Evolutionary conservation across 108 stramenopile genomes (phyloP), one percentile per base, ranked within the genome.

Genomic region (Stephanodiscus minutulus): DNA sequence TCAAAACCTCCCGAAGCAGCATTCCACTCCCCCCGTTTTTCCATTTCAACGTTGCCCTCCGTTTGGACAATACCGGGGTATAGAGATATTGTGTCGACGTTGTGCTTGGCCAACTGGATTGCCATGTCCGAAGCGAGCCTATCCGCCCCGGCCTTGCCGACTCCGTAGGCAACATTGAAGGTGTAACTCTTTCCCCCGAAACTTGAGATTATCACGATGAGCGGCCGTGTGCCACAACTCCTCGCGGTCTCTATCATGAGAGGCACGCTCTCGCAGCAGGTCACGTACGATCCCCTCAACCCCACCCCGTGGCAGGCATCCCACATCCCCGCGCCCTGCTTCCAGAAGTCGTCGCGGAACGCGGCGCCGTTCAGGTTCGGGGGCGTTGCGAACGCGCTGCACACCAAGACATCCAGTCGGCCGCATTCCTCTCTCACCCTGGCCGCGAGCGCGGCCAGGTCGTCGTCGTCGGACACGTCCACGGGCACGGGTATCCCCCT

Each of bases 161-260:
- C 91, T 7, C 96, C 96, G 66, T 97, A 97, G 9, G 95, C 86
- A 1, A 96, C 90, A 79, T 95, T 95, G 77, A 95, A 95, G 10
- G 94, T 90, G 62, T 95, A 95, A 27, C 80, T 66, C 37, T 82
- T 80, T 9, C 91, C 94, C 13, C 94, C 94, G 66, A 95, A 95
- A 57, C 80, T 82, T 18, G 74, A 77, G 7, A 95, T 67, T 55
- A 93, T 60, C 18, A 56, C 71, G 39, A 93, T 81, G n/a, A 93
- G 64, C 4, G 94, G 94, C 21, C 79, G 83, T 3, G 79, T 66
- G 2, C 31, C 31, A 24, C 46, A 36, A 4, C 3, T 11, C 56
- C 72, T 70, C 10, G 86, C 86, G 10, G 88, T 88, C 12, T 86
- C 81, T 58, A 94, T 84, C 86, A 91, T 79, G 8, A 80, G 58